These are phyloP conservation scores for Veloboletus limbatus DNA, from an alignment of 1,284 basidiomycete species.

Conservation along the genomic window DNA sequence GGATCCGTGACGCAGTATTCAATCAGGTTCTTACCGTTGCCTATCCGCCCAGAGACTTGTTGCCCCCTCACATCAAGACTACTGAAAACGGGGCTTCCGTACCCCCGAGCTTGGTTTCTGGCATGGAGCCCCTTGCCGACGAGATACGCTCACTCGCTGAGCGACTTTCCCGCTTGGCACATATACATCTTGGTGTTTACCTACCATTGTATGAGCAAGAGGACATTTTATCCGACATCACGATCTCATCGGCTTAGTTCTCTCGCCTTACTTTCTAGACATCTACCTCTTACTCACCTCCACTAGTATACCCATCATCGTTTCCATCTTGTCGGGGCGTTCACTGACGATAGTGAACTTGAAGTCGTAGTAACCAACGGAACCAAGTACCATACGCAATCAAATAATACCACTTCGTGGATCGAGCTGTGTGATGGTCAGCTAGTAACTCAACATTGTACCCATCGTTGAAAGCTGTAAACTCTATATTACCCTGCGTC, in stretches of 20 bases:
- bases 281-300: constrained; percentile 15
- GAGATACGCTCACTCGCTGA: constrained; percentile 69
- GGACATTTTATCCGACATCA: constrained; percentile 43
- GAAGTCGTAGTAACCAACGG: constrained; percentile 31
- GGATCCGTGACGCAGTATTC: constrained; percentile 64
- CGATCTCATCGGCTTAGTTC: constrained; percentile 22
- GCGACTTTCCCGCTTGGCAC: constrained; percentile 63
- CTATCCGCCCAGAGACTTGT: constrained; percentile 42
- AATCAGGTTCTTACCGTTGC: constrained; percentile 53
- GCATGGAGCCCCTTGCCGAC: constrained; percentile 66
- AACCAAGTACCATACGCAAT: constrained; percentile 31
- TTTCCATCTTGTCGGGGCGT: constrained; percentile 29
- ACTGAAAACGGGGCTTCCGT: constrained; percentile 10
- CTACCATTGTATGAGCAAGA: constrained; percentile 69
- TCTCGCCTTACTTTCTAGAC: constrained; percentile 24
- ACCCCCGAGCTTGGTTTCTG: constrained; percentile 40
- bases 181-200: constrained; percentile 73
- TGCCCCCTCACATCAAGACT: constrained; percentile 28
- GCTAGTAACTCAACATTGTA: neutral
- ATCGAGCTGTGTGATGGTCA: neutral
- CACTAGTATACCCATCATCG: constrained; percentile 31
- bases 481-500: constrained; percentile 21
- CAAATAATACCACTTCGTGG: constrained; percentile 26
- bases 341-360: constrained; percentile 24
- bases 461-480: neutral